Percentiles rank a stretch among this genome's conserved stretches.
Conservation (phyloP, 139 green algal species). For the Picochlorum sp. region DNA sequence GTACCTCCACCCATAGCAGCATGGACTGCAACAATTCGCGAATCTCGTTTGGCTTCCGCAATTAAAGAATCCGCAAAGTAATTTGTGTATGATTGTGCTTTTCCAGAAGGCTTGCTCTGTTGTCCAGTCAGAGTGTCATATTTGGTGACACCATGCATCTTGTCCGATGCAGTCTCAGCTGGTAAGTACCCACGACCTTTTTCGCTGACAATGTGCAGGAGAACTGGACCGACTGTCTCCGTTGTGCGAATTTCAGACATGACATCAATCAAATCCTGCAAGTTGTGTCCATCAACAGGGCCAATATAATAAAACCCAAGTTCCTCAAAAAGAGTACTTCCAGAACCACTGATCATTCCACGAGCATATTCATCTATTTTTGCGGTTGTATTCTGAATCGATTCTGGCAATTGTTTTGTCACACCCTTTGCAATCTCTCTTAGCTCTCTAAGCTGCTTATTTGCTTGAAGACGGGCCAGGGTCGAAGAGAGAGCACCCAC, state of each 20-base stretch:
- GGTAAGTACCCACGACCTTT: slow-evolving; percentile 93
- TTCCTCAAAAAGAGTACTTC: slow-evolving; percentile 96
- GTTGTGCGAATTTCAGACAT: slow-evolving; percentile 87
- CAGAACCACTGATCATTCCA: slow-evolving; percentile 91
- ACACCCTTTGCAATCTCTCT: slow-evolving; percentile 94
- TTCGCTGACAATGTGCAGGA: slow-evolving; percentile 95
- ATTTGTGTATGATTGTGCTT: slow-evolving; percentile 88
- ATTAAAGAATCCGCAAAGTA: slow-evolving; percentile 95
- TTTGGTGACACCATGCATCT: slow-evolving; percentile 96
- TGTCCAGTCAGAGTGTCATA: slow-evolving; percentile 89
- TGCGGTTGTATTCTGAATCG: slow-evolving; percentile 80
- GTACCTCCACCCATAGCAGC: slow-evolving; percentile 98
- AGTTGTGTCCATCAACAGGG: slow-evolving; percentile 92
- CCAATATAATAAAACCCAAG: slow-evolving; percentile 99
- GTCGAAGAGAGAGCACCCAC: slow-evolving; percentile 87
- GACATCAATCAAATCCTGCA: slow-evolving; percentile 80
- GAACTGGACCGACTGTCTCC: slow-evolving; percentile 86
- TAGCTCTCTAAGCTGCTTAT: slow-evolving; percentile 86
- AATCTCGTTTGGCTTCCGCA: slow-evolving; percentile 86
- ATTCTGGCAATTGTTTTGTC: slow-evolving; percentile 91
- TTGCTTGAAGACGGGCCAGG: slow-evolving; percentile 81
- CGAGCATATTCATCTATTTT: slow-evolving; percentile 99
- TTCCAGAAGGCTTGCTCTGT: slow-evolving; percentile 61
- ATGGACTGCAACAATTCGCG: slow-evolving; percentile 85
- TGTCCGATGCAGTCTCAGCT: slow-evolving; percentile 85